Base-by-base conservation (phyloP, 495 filamentous ascomycete genomes). In the Margaritispora aquatica region DNA sequence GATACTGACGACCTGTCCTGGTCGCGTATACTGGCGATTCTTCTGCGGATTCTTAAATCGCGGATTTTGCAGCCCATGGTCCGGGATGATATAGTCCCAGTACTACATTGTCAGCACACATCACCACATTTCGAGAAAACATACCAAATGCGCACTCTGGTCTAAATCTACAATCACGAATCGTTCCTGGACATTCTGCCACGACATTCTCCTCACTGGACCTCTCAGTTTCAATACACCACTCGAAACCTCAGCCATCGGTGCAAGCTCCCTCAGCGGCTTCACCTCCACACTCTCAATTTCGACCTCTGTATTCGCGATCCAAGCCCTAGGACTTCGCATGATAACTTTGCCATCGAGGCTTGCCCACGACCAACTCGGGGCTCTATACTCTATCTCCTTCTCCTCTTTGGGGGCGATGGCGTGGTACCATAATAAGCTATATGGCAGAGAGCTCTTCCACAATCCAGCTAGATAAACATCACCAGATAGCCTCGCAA, bases 361-460 rank as follows among this genome's bases (percentile, higher is more conserved):
- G 15, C 63, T 26, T 62, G 67, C 67, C 68, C 68, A 70, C 34
- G 62, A 67, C 68, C 68, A 70, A 19, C 57, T 63, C 1, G 68
- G 68, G 1, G 60, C 66, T 11, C 66, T 59, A 38, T 61, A 63
- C n/a, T 47, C 46, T 24, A 15, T 17, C 2, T 3, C 19, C 38
- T 7, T n/a, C 38, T n/a, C 19, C 17, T n/a, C 38, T 2, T 3
- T n/a, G 3, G 38, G 38, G 11, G 38, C 38, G 3, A 3, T 7
- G 7, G 15, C 11, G 4, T 44, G 38, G 15, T 50, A 4, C 55
- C 55, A 58, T 1, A 58, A 3, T 4, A 59, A 29, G 1, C 31
- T 9, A 34, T 20, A 29, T 1, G 29, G 47, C 11, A 52, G n/a
- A 8, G 29, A 38, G 9, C 34, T 29, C 21, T 46, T 51, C 66